Evolutionary conservation across 805 yeast genomes (phyloP).

Genomic region (Komagataella ulmi): DNA sequence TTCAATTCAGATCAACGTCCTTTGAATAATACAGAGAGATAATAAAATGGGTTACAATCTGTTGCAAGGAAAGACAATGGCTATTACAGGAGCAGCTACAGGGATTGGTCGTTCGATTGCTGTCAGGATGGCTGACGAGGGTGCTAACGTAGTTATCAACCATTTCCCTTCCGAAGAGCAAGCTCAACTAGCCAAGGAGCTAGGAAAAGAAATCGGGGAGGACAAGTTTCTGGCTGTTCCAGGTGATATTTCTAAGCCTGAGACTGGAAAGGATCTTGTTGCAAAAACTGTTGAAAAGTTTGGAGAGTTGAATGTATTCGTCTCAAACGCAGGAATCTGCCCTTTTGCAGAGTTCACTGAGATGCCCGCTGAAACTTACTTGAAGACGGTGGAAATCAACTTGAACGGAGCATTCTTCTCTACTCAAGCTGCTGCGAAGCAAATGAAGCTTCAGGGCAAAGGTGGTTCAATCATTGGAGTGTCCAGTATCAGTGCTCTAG

Average conservation of each 20-base stretch:
- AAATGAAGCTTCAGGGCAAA: slow-evolving; percentile 28
- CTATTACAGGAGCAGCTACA: slow-evolving; percentile 31
- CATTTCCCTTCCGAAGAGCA: slow-evolving; percentile 13
- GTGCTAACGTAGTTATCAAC: slow-evolving; percentile 27
- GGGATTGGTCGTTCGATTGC: slow-evolving; percentile 34
- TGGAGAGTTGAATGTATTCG: slow-evolving; percentile 26
- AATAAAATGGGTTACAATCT: not conserved
- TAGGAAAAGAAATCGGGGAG: slow-evolving; percentile 13
- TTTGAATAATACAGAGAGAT: not conserved
- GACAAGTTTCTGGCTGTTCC: slow-evolving; percentile 20
- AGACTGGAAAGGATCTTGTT: slow-evolving; percentile 20
- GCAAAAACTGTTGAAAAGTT: slow-evolving; percentile 19
- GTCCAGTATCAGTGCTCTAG: slow-evolving; percentile 27
- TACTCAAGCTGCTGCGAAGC: slow-evolving; percentile 32
- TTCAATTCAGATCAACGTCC: not conserved
- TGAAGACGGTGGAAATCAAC: slow-evolving; percentile 23
- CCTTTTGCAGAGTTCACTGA: slow-evolving; percentile 26
- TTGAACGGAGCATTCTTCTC: slow-evolving; percentile 29
- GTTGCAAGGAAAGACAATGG: slow-evolving; percentile 22
- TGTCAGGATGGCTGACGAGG: slow-evolving; percentile 24
- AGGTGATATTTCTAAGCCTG: slow-evolving; percentile 30
- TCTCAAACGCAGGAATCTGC: slow-evolving; percentile 35
- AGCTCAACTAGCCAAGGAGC: slow-evolving; percentile 9
- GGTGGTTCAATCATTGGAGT: slow-evolving; percentile 35
- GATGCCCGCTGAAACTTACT: slow-evolving; percentile 22